A percentile compares a stretch with the other conserved stretches of the same genome.
These are phyloP conservation scores for Drechslerella stenobrocha DNA, from an alignment of 2,329 filamentous ascomycete genomes.

Conservation along the genomic window DNA sequence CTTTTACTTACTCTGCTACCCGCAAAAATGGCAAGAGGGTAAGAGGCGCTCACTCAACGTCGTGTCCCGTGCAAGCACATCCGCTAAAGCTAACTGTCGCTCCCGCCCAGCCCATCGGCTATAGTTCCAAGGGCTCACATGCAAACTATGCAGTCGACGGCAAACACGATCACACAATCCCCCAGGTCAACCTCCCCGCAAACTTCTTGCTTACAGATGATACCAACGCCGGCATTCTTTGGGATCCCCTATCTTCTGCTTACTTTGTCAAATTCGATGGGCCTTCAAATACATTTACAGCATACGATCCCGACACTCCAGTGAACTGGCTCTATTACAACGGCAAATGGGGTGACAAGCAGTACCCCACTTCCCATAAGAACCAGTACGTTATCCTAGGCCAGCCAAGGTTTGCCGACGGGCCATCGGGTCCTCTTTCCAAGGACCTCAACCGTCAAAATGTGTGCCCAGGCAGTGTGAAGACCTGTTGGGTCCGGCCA, in stretches of 20 bases:
- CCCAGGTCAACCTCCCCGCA: constrained; percentile 63
- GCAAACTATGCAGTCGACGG: constrained; percentile 67
- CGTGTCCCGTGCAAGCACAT: constrained; percentile 1
- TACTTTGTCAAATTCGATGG: constrained; percentile 63
- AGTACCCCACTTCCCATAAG: constrained; percentile 57
- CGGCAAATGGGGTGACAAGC: constrained; percentile 67
- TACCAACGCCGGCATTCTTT: constrained; percentile 62
- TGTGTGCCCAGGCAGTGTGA: constrained; percentile 32
- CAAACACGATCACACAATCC: constrained; percentile 67
- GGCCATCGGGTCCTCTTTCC: constrained; percentile 31
- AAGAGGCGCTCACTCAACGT: background rate
- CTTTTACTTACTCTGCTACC: constrained; percentile 64
- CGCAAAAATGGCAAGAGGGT: constrained; percentile 59
- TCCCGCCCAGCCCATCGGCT: constrained; percentile 61
- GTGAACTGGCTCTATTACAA: constrained; percentile 63
- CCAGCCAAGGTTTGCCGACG: constrained; percentile 27
- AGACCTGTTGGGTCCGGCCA: constrained; percentile 22
- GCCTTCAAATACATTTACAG: constrained; percentile 57
- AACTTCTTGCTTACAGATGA: constrained; percentile 62
- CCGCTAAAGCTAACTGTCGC: constrained; percentile 8
- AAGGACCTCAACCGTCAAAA: constrained; percentile 27
- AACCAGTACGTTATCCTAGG: constrained; percentile 22
- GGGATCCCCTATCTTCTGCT: constrained; percentile 64
- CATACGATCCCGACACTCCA: constrained; percentile 59
- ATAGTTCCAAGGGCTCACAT: constrained; percentile 66